These are phyloP conservation scores for Cryptococcus amylolentus DNA, from an alignment of 1,284 basidiomycete genomes.

Conservation along the genomic window DNA sequence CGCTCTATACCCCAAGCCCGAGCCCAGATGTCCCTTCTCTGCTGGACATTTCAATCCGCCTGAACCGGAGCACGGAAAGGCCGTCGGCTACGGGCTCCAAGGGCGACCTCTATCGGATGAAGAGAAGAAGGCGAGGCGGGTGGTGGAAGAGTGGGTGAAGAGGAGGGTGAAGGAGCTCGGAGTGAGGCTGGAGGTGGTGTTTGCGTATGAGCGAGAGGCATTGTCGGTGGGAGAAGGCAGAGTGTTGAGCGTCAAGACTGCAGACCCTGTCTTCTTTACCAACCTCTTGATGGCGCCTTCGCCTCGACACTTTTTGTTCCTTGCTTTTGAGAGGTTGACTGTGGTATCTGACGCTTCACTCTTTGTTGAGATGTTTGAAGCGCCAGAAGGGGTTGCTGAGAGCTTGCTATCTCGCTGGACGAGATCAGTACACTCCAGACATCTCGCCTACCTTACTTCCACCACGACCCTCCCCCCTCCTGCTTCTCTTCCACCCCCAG, in stretches of 20 bases:
- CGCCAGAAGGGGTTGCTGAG: slow-evolving; percentile 2
- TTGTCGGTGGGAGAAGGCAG: background rate
- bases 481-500: slow-evolving; percentile 11
- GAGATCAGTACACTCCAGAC: slow-evolving; percentile 14
- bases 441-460: slow-evolving; percentile 20
- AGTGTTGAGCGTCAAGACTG: slow-evolving; percentile 54
- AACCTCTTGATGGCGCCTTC: slow-evolving; percentile 56
- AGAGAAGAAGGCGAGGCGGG: slow-evolving; percentile 51
- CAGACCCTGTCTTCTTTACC: slow-evolving; percentile 58
- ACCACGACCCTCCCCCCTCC: slow-evolving; percentile 16
- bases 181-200: slow-evolving; percentile 47
- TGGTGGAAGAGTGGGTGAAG: slow-evolving; percentile 49
- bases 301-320: slow-evolving; percentile 50
- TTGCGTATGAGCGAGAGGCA: slow-evolving; percentile 6
- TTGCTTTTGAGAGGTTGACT: slow-evolving; percentile 45
- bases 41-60: slow-evolving; percentile 29
- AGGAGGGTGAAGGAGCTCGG: slow-evolving; percentile 45
- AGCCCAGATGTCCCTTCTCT: slow-evolving; percentile 51
- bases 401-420: slow-evolving; percentile 6
- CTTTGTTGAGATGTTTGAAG: slow-evolving; percentile 52
- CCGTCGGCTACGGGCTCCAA: slow-evolving; percentile 7
- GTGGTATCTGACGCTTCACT: slow-evolving; percentile 40
- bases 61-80: slow-evolving; percentile 15
- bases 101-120: slow-evolving; percentile 52
- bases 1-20: slow-evolving; percentile 63